Evolutionary conservation across 768 basidiomycete species (phyloP), one percentile per base, ranked within the genome.

Genomic region (Podaxis sp.): DNA sequence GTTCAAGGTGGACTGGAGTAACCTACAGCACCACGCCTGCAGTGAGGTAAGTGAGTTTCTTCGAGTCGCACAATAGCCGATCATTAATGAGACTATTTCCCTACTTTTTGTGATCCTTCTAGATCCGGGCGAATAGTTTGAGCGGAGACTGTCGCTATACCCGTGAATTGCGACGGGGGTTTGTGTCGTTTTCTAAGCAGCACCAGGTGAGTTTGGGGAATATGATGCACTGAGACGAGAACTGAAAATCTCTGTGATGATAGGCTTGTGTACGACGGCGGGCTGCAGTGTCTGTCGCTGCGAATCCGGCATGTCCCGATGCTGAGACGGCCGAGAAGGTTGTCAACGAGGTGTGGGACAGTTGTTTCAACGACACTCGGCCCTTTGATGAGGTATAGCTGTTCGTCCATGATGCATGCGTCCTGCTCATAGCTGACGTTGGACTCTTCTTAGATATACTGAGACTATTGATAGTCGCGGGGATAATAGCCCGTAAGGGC

Each of bases 311-410:
- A 22, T 98, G 96, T 71, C 87, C 88, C 1, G 85, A 89, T 69
- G 74, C 80, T 41, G 91, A 82, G 4, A 79, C 90, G 26, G 96
- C 96, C 12, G 94, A 95, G 73, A 83, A 84, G 62, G 95, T 88
- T 0, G 96, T 99, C 51, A 97, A 98, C 67, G 93, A 97, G 73
- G 96, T 96, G 37, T 99, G 93, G 91, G 95, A 95, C 70, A 95
- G 93, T 67, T 99, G 96, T 74, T 95, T 93, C 75, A 88, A 84
- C 40, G 97, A 99, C 72, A 98, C 96, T 5, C 78, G 96, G 65
- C 96, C 97, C 8, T 99, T 98, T 73, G 97, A 99, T 73, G 96
- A 99, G 89, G 94, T 46, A 46, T 46, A 3, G n/a, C n/a, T n/a
- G 7, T 93, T 68, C 26, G 54, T 40, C 65, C 4, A 11, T 37